Conservation (phyloP, 2,329 filamentous ascomycete genomes). For the Paracoccidioides lutzii region DNA sequence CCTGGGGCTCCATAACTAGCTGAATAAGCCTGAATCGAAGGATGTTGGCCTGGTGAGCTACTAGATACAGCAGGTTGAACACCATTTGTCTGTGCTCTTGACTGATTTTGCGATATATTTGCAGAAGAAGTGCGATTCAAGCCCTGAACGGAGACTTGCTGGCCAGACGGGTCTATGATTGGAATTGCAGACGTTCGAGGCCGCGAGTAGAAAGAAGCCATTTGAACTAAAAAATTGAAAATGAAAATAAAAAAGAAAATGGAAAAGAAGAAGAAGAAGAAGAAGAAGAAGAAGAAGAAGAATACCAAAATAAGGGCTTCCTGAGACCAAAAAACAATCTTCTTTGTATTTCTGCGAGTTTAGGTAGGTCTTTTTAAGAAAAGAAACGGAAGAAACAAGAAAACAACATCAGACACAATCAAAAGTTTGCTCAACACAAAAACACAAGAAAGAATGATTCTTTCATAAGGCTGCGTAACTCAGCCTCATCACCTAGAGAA, state of each 20-base stretch:
- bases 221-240: neutral
- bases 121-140: neutral
- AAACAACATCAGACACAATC: neutral
- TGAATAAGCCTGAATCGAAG: neutral
- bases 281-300: neutral
- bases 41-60: neutral
- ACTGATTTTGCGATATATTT: neutral
- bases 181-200: conserved; percentile 1
- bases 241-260: too few species aligned
- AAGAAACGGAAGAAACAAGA: neutral
- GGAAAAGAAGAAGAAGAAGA: neutral
- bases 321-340: neutral
- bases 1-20: neutral
- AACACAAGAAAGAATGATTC: neutral
- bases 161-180: conserved; percentile 1
- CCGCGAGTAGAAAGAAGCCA: neutral
- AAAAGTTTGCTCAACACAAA: neutral
- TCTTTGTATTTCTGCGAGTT: conserved; percentile 2
- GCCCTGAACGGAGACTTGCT: neutral
- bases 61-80: neutral
- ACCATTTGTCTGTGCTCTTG: neutral
- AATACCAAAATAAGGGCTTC: neutral
- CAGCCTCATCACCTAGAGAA: neutral
- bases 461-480: neutral
- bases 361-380: neutral